Evolutionary conservation across 352 stramenopile genomes (phyloP).

Genomic region (Pythium dissimile): DNA sequence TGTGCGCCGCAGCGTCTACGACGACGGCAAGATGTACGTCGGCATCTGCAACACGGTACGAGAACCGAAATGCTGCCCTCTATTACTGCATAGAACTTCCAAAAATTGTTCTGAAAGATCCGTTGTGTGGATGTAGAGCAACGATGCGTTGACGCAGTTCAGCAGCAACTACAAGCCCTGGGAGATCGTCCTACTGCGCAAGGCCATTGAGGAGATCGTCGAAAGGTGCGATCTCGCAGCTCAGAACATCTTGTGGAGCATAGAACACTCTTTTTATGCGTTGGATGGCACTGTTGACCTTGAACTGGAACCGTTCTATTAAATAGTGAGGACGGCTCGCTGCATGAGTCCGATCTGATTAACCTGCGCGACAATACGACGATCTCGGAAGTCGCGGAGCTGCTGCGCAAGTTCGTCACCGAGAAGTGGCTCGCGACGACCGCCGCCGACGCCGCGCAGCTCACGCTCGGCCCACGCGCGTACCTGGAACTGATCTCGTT

Average conservation of each 20-base stretch:
- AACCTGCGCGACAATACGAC: constrained; percentile 71
- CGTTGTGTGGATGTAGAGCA: constrained; percentile 36
- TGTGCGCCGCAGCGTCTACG: constrained; percentile 69
- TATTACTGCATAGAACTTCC: not conserved
- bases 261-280: not conserved
- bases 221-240: constrained; percentile 44
- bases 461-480: constrained; percentile 62
- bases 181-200: constrained; percentile 84
- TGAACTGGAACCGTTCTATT: not conserved
- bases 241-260: too few relatives aligned
- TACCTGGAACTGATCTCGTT: constrained; percentile 77
- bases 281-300: not conserved
- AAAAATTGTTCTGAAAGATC: not conserved
- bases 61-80: too few relatives aligned
- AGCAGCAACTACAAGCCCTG: constrained; percentile 75
- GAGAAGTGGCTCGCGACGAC: constrained; percentile 72
- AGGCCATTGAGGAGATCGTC: constrained; percentile 77
- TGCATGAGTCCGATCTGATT: constrained; percentile 62
- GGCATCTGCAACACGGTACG: constrained; percentile 74
- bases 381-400: constrained; percentile 58
- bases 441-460: constrained; percentile 29
- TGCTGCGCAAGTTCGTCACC: constrained; percentile 56
- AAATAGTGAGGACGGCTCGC: constrained; percentile 50
- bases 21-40: constrained; percentile 82
- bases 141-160: constrained; percentile 69